Conservation (phyloP, 2,329 filamentous ascomycete genomes). For the Diaporthe ilicicola region DNA sequence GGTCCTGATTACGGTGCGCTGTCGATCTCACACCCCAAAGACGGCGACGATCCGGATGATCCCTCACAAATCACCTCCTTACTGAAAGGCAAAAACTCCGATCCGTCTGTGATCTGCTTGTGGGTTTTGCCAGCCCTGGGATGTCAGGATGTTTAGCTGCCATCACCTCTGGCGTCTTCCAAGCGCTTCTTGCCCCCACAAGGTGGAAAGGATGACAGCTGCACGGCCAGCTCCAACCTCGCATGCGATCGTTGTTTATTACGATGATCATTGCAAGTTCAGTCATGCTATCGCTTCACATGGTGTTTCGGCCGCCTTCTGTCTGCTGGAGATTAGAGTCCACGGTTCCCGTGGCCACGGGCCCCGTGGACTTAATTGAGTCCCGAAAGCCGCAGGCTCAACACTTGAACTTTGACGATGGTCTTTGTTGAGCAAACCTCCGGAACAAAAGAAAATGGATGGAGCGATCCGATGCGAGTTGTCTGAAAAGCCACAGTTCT, state of each 20-base stretch:
- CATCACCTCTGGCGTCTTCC: not conserved
- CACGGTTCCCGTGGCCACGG: not conserved
- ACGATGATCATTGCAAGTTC: not conserved
- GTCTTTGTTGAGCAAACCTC: not conserved
- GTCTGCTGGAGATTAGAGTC: not conserved
- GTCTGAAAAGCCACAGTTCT: not conserved
- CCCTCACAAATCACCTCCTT: not conserved
- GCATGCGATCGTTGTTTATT: conserved; percentile 6
- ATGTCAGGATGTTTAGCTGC: not conserved
- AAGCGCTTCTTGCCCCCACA: not conserved
- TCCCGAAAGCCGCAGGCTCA: conserved; percentile 1
- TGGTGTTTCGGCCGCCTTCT: conserved; percentile 8
- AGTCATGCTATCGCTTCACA: conserved; percentile 10
- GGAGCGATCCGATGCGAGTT: not conserved
- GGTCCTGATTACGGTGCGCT: not conserved
- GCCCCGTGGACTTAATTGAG: conserved; percentile 3
- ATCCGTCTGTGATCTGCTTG: conserved; percentile 11
- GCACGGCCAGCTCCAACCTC: conserved; percentile 11
- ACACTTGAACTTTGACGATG: not conserved
- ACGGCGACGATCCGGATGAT: conserved; percentile 6
- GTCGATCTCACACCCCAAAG: not conserved
- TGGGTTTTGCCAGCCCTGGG: not conserved
- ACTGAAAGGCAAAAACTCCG: not conserved
- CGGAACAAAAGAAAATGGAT: not conserved
- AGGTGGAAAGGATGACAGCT: conserved; percentile 9